Conservation (phyloP, 1,284 basidiomycete genomes). For the Trametes polyzona region DNA sequence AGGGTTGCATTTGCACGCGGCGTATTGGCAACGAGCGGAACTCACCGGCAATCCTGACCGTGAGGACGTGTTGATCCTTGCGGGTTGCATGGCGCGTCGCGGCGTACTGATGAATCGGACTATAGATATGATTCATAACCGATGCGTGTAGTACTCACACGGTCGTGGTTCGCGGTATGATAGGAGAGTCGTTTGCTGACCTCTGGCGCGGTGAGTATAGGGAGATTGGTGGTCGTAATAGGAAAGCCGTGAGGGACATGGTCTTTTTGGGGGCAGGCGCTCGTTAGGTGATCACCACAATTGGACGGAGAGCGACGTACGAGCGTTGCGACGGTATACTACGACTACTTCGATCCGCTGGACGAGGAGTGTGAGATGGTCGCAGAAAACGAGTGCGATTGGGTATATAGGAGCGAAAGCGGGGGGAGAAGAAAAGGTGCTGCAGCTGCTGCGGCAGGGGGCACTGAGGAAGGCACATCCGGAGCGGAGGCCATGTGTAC, state of each 20-base stretch:
- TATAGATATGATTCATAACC: not conserved
- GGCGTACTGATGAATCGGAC: not conserved
- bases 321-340: not conserved
- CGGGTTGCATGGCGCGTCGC: not conserved
- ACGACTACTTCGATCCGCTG: not conserved
- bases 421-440: not conserved
- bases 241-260: constrained; percentile 1
- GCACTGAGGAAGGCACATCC: not conserved
- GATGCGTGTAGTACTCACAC: not conserved
- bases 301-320: constrained; percentile 1
- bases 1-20: not conserved
- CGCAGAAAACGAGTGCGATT: too few relatives aligned
- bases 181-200: not conserved
- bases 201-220: not conserved
- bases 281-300: not conserved
- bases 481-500: constrained; percentile 13
- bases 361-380: too few relatives aligned
- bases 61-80: not conserved
- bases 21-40: not conserved
- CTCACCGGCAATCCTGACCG: constrained; percentile 9
- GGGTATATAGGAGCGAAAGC: not conserved
- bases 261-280: not conserved
- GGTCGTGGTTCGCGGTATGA: not conserved
- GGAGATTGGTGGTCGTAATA: not conserved
- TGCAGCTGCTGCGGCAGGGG: constrained; percentile 21